These are phyloP conservation scores for Leishmania arabica DNA, from an alignment of 208 protist species.

Conservation along the genomic window DNA sequence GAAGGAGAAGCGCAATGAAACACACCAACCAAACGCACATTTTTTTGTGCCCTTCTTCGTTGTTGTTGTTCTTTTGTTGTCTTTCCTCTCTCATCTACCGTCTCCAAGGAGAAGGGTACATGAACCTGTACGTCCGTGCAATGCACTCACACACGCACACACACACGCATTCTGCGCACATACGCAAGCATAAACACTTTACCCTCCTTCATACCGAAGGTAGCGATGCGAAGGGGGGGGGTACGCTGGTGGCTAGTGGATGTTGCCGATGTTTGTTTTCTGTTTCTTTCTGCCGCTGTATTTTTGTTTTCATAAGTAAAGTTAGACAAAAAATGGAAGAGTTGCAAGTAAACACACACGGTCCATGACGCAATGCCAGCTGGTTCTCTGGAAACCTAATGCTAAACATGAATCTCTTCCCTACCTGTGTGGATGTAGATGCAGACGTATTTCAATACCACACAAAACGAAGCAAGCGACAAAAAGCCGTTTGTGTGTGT, in stretches of 20 bases:
- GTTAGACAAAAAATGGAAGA: not conserved
- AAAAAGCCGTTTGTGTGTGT: slow-evolving; percentile 1
- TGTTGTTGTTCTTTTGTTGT: not conserved
- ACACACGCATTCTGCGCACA: not conserved
- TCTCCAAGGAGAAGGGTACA: not conserved
- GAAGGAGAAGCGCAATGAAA: not conserved
- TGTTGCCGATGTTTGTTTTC: not conserved
- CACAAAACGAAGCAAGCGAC: not conserved
- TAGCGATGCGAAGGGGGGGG: not conserved
- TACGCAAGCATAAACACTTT: not conserved
- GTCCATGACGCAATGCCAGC: not conserved
- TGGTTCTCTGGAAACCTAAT: not conserved
- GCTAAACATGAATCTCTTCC: not conserved
- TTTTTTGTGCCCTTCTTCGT: not conserved
- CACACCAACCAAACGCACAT: not conserved
- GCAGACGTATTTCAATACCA: not conserved
- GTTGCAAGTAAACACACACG: not conserved
- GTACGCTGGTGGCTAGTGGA: not conserved
- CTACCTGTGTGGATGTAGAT: not conserved
- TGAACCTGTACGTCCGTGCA: not conserved
- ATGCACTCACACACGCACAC: not conserved
- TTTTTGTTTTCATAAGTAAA: not conserved
- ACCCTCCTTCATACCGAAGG: not conserved
- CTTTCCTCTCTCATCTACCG: not conserved
- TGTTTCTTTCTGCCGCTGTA: not conserved